Conservation (phyloP, 2,329 filamentous ascomycete genomes). For the Alternaria incomplexa region DNA sequence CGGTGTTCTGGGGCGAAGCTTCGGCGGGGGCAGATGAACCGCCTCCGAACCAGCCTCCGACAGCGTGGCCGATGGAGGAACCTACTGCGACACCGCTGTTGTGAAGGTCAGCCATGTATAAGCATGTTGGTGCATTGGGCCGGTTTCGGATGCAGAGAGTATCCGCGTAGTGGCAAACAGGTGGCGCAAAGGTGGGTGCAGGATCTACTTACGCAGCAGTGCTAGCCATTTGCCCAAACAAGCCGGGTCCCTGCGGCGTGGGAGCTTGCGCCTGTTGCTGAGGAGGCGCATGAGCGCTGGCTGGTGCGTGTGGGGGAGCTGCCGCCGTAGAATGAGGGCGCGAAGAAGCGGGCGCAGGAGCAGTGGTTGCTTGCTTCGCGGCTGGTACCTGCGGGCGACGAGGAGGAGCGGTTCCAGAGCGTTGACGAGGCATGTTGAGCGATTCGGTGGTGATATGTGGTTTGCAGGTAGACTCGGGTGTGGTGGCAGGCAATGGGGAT, state of each 20-base stretch:
- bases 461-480: not conserved
- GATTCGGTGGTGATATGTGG: not conserved
- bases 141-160: not conserved
- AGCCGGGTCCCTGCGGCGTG: slow-evolving; percentile 72
- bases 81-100: slow-evolving; percentile 92
- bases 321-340: slow-evolving; percentile 72
- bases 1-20: slow-evolving; percentile 44
- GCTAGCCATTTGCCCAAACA: slow-evolving; percentile 96
- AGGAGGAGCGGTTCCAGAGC: slow-evolving; percentile 53
- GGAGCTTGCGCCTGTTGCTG: slow-evolving; percentile 52
- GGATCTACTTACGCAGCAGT: slow-evolving; percentile 84
- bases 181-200: slow-evolving; percentile 1
- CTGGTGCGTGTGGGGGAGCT: slow-evolving; percentile 40
- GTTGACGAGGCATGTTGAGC: slow-evolving; percentile 57
- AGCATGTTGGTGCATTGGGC: not conserved
- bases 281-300: slow-evolving; percentile 56
- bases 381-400: slow-evolving; percentile 53
- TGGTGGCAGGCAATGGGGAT: slow-evolving; percentile 1
- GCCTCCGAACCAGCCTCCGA: slow-evolving; percentile 86
- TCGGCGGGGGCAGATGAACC: slow-evolving; percentile 66
- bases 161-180: not conserved
- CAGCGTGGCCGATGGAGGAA: slow-evolving; percentile 91
- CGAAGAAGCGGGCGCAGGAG: slow-evolving; percentile 46
- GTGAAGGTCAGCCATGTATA: slow-evolving; percentile 4
- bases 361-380: slow-evolving; percentile 60